These are phyloP conservation scores for Chenopodium album DNA, from an alignment of 148 eudicot species.

Conservation along the genomic window DNA sequence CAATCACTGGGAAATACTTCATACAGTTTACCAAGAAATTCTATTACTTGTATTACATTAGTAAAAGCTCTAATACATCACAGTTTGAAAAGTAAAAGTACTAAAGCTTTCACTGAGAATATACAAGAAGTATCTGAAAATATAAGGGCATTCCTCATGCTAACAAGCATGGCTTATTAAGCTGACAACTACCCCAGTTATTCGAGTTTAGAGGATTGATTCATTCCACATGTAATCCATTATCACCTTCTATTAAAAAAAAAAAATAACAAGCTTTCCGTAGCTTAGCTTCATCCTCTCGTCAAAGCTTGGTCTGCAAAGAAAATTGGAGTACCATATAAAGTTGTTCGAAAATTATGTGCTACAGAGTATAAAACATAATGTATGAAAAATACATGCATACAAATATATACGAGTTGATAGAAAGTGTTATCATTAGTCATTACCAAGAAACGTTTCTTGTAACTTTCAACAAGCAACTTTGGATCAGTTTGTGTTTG, in stretches of 20 bases:
- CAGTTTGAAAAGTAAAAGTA: not conserved
- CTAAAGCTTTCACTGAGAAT: not conserved
- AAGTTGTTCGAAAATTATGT: not conserved
- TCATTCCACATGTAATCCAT: not conserved
- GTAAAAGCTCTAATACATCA: not conserved
- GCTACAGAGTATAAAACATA: not conserved
- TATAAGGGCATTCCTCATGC: not conserved
- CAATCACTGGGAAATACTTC: too few relatives aligned
- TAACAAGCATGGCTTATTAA: not conserved
- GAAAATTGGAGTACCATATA: not conserved
- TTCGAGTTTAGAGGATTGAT: too few relatives aligned
- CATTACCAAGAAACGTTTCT: conserved; percentile 55
- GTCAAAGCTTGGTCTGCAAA: conserved; percentile 19
- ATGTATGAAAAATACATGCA: not conserved
- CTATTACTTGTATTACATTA: too few relatives aligned
- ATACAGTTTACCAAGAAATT: too few relatives aligned
- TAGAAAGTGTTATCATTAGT: not conserved
- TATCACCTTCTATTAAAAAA: not conserved
- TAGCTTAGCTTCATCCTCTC: not conserved
- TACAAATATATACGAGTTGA: too few relatives aligned
- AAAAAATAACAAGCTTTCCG: not conserved
- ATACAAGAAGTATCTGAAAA: not conserved
- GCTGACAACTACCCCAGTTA: not conserved
- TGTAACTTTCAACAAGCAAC: conserved; percentile 57
- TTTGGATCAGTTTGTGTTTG: conserved; percentile 55